phyloP scores from a whole-genome alignment of 345 rosid species.

The Pistacia atlantica region DNA sequence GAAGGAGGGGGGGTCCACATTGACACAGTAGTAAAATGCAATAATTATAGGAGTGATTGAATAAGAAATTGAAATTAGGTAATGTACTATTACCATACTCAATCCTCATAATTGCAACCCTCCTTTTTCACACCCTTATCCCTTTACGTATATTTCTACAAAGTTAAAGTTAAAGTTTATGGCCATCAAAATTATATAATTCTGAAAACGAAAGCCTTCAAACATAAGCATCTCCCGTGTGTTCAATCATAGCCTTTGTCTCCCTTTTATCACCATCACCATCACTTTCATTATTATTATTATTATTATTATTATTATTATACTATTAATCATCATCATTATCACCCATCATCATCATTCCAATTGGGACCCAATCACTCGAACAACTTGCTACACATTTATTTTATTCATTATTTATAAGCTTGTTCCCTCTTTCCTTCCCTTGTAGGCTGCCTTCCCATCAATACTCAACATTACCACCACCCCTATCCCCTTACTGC shows the following conservation, averaged over 20 bases:
- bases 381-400: too few relatives aligned
- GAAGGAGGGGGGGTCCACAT: background rate
- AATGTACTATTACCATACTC: background rate
- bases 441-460: constrained; percentile 12
- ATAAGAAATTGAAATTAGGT: too few relatives aligned
- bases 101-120: too few relatives aligned
- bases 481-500: too few relatives aligned
- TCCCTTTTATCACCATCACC: constrained; percentile 9
- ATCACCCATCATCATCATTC: background rate
- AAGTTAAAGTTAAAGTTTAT: too few relatives aligned
- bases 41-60: constrained; percentile 14
- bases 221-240: constrained; percentile 10
- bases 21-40: background rate
- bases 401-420: background rate
- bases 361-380: constrained; percentile 8
- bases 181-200: too few relatives aligned
- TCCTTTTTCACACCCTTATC: too few relatives aligned
- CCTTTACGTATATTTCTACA: too few relatives aligned
- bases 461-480: too few relatives aligned
- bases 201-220: background rate
- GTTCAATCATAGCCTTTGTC: constrained; percentile 12
- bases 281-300: constrained; percentile 1
- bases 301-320: background rate
- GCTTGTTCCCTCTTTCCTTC: constrained; percentile 10
- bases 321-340: background rate